Evolutionary conservation across 441 rosid genomes (phyloP), one percentile per base, ranked within the genome.

Genomic region (Populus hybrid): DNA sequence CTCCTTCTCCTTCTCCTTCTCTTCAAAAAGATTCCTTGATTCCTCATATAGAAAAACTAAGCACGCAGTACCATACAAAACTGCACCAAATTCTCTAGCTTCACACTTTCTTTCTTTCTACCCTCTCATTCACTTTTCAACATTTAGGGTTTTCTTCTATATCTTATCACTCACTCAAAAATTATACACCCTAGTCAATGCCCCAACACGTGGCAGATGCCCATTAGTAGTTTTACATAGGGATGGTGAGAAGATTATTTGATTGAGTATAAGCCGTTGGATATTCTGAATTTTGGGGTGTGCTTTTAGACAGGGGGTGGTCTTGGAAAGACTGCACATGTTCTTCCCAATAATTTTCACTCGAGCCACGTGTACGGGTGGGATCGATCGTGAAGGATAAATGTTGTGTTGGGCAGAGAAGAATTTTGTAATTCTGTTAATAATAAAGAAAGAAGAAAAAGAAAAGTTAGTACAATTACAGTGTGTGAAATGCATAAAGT

Each of bases 21-120:
- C 42, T 81, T 81, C 82, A 46, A 81, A 85, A 87, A 87, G 90
- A 87, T 88, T 83, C 91, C 79, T 30, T 30, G 32, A 30, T 30
- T 30, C 32, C 32, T 75, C 80, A 79, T 82, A 85, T 76, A 84
- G 88, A 72, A 72, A 72, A 30, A 40, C 20, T 81, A 86, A 86
- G 80, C 78, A 35, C 71, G 70, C 74, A 21, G 1, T 6, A 40
- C 21, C 2, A 6, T 5, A 50, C 32, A 24, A 14, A 12, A 70
- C 73, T 70, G 59, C 35, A 40, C 59, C 73, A 42, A 70, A 70
- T 42, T 40, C 73, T 6, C 67, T 3, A 34, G 32, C 81, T 81
- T 20, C 24, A 8, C 14, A n/a, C 65, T 30, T 30, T 30, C 32
- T 8, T n/a, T 59, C 12, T 59, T n/a, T n/a, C 20, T 2, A 32